Base-by-base conservation (phyloP, 441 rosid species). In the Brassica hybrid region DNA sequence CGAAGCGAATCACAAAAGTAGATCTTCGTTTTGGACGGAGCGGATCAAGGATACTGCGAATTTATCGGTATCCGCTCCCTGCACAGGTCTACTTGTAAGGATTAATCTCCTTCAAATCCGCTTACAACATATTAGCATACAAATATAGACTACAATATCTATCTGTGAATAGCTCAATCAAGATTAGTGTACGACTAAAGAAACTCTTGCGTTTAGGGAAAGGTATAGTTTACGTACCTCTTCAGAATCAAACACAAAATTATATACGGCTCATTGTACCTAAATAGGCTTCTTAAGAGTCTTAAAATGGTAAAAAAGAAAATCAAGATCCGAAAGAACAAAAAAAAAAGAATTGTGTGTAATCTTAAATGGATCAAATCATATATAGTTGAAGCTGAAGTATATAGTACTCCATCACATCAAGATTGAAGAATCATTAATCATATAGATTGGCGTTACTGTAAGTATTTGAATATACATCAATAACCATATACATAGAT, bases 391-490 rank as follows among this genome's bases (percentile, higher is more conserved):
- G 69, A 67, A 3, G 73, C 62, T 19, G 67, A 43, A 12, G 60
- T 68, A 27, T 27, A 69, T 6, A 62, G 32, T 16, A 76, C 19
- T 69, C 30, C 25, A 60, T 69, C 69, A 50, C 18, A 75, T 75
- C 41, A 23, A 21, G 65, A 62, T 11, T 36, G 65, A 69, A 54
- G 69, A 69, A 61, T 52, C 69, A 52, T 16, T 76, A 16, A 62
- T 23, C 43, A 38, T 63, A 54, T 54, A 71, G 65, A 70, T 76
- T 56, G 60, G 71, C 60, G 75, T 70, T 71, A 71, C 30, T 64
- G 59, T 27, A 71, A 77, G 67, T 65, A 76, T 41, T 70, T 76
- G 36, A n/a, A 76, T 76, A 64, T 71, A 64, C 75, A 54, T 38
- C 50, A 43, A 63, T 54, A 54, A 70, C 75, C 70, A 63, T 70